These are phyloP conservation scores for Trichopus zeylanicus DNA, from an alignment of 116 monocot genomes.

Conservation along the genomic window DNA sequence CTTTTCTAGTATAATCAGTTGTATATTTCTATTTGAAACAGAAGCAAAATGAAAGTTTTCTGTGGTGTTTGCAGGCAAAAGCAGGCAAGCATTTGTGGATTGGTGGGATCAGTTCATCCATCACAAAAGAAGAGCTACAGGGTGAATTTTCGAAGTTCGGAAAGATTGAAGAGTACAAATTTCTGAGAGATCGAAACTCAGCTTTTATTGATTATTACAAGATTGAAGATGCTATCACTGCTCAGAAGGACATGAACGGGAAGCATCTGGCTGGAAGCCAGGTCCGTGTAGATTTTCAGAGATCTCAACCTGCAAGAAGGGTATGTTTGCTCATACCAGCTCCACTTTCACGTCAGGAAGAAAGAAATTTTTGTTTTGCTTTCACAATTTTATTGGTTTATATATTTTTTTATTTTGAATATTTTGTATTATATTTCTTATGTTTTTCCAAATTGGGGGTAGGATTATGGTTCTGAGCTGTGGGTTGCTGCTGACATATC, in stretches of 20 bases:
- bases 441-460: too few species aligned
- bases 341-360: too few species aligned
- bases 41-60: too few species aligned
- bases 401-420: too few species aligned
- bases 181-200: conserved; percentile 57
- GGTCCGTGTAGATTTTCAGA: conserved; percentile 82
- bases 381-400: too few species aligned
- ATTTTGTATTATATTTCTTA: too few species aligned
- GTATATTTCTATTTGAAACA: too few species aligned
- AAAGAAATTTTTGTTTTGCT: too few species aligned
- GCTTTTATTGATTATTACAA: conserved; percentile 62
- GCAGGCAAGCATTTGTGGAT: conserved; percentile 71
- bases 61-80: conserved; percentile 52
- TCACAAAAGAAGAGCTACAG: conserved; percentile 60
- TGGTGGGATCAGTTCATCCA: conserved; percentile 63
- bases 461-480: too few species aligned
- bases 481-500: too few species aligned
- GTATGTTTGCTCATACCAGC: too few species aligned
- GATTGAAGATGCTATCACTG: conserved; percentile 77
- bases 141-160: conserved; percentile 77
- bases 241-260: conserved; percentile 74
- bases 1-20: too few species aligned
- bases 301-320: conserved; percentile 42
- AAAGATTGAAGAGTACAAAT: conserved; percentile 57
- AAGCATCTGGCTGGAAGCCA: conserved; percentile 56